Conservation (phyloP, 129 eudicot species). For the Glebionis coronaria region DNA sequence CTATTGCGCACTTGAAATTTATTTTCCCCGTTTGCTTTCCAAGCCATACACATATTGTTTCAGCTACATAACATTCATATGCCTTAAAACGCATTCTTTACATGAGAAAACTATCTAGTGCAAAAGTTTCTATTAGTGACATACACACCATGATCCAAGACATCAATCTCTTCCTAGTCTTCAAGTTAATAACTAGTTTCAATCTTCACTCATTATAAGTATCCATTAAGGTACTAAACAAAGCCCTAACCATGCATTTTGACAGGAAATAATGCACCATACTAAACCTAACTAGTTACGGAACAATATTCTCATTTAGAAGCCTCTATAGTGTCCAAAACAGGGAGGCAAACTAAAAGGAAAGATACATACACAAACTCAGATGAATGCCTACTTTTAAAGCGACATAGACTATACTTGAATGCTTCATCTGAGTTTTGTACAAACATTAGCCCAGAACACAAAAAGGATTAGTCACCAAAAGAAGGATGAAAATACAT, state of each 20-base stretch:
- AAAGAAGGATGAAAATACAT: constrained; percentile 9
- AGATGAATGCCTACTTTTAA: constrained; percentile 9
- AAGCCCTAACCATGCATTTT: background rate
- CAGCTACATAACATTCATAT: constrained; percentile 16
- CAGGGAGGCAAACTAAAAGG: constrained; percentile 18
- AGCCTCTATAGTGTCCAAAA: constrained; percentile 15
- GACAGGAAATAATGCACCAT: background rate
- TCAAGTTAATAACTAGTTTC: constrained; percentile 18
- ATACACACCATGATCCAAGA: constrained; percentile 9
- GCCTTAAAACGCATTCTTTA: constrained; percentile 19
- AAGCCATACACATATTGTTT: background rate
- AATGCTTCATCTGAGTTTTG: too few species aligned
- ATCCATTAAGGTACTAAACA: constrained; percentile 19
- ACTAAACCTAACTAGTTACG: constrained; percentile 9
- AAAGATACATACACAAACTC: constrained; percentile 10
- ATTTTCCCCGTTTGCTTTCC: background rate
- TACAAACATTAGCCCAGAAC: constrained; percentile 8
- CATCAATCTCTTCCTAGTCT: constrained; percentile 12
- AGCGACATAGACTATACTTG: constrained; percentile 10
- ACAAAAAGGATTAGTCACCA: constrained; percentile 1
- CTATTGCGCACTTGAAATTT: background rate
- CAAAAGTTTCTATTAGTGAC: constrained; percentile 13
- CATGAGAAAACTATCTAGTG: constrained; percentile 9
- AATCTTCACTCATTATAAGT: constrained; percentile 15
- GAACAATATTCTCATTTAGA: constrained; percentile 13